Percentiles rank a stretch among this genome's conserved stretches.
These are phyloP conservation scores for Boletus bicolor DNA, from an alignment of 768 basidiomycete genomes.

Conservation along the genomic window DNA sequence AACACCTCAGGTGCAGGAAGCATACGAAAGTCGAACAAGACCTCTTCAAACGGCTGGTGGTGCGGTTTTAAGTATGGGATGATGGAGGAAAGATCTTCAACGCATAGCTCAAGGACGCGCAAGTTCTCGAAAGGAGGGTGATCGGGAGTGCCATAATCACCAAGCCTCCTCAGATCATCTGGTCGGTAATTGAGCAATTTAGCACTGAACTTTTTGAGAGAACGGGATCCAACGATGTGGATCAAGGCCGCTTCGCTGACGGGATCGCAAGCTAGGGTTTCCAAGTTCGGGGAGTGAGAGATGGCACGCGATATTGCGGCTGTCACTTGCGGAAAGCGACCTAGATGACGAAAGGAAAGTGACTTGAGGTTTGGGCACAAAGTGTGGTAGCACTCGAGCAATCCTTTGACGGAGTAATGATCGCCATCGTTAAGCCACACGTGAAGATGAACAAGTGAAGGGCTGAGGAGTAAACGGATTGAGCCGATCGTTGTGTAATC, in stretches of 20 bases:
- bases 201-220: neutral
- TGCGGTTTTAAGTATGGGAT: conserved; percentile 2
- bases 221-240: neutral
- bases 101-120: neutral
- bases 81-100: conserved; percentile 5
- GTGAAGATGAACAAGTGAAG: conserved; percentile 3
- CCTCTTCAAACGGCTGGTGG: conserved; percentile 6
- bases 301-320: conserved; percentile 4
- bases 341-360: neutral
- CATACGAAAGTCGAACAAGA: neutral
- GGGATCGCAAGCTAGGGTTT: neutral
- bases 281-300: neutral
- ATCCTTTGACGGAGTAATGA: neutral
- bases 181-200: neutral
- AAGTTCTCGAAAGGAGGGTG: conserved; percentile 6
- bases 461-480: conserved; percentile 10
- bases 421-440: neutral
- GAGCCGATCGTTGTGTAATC: neutral
- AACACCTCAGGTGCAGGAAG: neutral
- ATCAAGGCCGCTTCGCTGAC: conserved; percentile 2
- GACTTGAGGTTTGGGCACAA: conserved; percentile 10
- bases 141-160: neutral
- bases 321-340: neutral
- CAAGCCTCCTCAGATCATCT: neutral
- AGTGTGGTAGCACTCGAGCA: conserved; percentile 3